Evolutionary conservation across 768 basidiomycete species (phyloP), one percentile per base, ranked within the genome.

Genomic region (Podaxis sp.): DNA sequence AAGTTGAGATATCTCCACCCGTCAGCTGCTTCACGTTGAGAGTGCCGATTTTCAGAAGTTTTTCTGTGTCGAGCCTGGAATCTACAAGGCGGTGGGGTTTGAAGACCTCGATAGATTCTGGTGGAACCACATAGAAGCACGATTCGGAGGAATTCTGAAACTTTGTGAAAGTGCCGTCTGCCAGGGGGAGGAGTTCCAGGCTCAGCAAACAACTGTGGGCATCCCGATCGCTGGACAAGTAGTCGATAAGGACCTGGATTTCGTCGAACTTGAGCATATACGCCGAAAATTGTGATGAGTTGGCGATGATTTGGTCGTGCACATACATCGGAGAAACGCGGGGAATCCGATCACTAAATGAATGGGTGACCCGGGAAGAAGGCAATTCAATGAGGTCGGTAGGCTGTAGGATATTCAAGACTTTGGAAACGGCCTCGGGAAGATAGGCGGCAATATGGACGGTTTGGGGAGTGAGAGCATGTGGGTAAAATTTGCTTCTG

Each of bases 131-230:
- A 2, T 71, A 59, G 52, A 72, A 79, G 58, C 73, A 72, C 3
- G 54, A 22, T 5, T 28, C 56, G 1, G 59, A 56, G 19, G 64
- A 52, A 42, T 57, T 24, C 44, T 70, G 63, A 9, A 80, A 69
- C 1, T 61, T 64, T 0, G 68, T 73, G 51, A 75, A 75, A 0
- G 64, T 72, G 6, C 68, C 74, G 61, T 79, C 67, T 24, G 75
- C 69, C 12, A 81, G 70, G 3, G 77, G 79, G 0, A 82, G 58
- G 3, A 82, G 68, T 2, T 70, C 68, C 48, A 80, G 69, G 0
- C 70, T 77, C 4, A 77, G 54, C 48, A 77, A 59, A 55, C 68
- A 61, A 7, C 63, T 62, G 4, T 63, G 38, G n/a, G 61, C 52
- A 24, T 59, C 64, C 1, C 24, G 56, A 3, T 71, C 65, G 22